These are phyloP conservation scores for Knufia petricola DNA, from an alignment of 2,329 filamentous ascomycete species.

Conservation along the genomic window DNA sequence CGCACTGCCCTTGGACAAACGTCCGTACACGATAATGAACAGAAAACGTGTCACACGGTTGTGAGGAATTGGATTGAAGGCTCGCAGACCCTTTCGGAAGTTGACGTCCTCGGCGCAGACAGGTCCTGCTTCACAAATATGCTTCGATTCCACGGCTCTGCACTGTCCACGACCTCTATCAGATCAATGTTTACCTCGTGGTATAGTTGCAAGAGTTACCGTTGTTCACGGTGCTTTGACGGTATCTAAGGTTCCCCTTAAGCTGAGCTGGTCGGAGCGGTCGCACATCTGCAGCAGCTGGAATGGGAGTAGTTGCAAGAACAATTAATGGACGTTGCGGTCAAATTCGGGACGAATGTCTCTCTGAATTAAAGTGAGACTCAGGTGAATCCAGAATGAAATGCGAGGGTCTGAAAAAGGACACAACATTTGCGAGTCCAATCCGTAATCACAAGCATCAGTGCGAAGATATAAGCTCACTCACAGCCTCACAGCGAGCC, in stretches of 20 bases:
- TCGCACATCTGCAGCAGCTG: neutral
- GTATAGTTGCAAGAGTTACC: neutral
- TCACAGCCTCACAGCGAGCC: neutral
- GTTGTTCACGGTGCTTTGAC: neutral
- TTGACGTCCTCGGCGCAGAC: too few species aligned
- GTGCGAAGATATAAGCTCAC: conserved; percentile 2
- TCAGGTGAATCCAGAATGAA: neutral
- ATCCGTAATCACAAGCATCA: neutral
- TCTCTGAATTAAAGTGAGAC: neutral
- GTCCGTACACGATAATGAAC: too few species aligned
- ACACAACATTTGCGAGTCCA: neutral
- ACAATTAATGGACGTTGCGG: too few species aligned
- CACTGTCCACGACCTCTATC: too few species aligned
- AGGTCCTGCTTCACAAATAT: too few species aligned
- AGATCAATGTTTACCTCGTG: too few species aligned
- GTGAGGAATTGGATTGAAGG: too few species aligned
- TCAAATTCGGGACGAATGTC: neutral
- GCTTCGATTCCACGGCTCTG: too few species aligned
- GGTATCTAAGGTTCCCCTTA: neutral
- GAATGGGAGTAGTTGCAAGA: neutral
- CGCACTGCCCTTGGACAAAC: too few species aligned
- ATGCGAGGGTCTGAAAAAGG: neutral
- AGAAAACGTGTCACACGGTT: too few species aligned
- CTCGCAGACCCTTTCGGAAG: too few species aligned
- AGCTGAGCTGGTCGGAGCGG: neutral